Percentiles rank a stretch among this genome's conserved stretches.
phyloP scores from a whole-genome alignment of 371 early-diverging fungal genomes.

The Apophysomyces ossiformis region DNA sequence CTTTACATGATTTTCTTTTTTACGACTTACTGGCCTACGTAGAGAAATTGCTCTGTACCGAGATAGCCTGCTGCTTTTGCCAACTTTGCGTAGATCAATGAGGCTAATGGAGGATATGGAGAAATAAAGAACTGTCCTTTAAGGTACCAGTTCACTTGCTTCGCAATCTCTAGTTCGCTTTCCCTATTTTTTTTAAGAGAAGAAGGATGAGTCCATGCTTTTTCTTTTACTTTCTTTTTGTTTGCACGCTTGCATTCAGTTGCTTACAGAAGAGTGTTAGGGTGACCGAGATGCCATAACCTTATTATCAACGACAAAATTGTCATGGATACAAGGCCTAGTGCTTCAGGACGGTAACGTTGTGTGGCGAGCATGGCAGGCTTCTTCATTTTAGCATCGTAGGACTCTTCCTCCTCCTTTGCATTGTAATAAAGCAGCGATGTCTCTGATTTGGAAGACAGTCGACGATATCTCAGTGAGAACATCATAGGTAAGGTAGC shows the following conservation, averaged over 20 bases:
- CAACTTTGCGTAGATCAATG: constrained; percentile 81
- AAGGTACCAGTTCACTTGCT: constrained; percentile 47
- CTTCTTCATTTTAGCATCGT: not conserved
- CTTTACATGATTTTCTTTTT: not conserved
- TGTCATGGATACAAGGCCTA: not conserved
- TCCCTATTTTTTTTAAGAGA: not conserved
- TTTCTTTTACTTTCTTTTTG: not conserved
- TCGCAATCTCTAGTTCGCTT: constrained; percentile 31
- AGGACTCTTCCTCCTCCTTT: not conserved
- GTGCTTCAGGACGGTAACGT: not conserved
- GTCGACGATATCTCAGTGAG: not conserved
- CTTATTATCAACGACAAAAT: not conserved
- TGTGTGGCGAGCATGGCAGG: not conserved
- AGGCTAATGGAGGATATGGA: constrained; percentile 70
- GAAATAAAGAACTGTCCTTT: constrained; percentile 49
- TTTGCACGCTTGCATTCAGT: too few species aligned
- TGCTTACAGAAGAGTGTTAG: not conserved
- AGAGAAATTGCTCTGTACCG: constrained; percentile 81
- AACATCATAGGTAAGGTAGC: not conserved
- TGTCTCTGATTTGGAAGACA: not conserved
- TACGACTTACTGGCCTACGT: constrained; percentile 75
- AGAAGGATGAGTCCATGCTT: not conserved
- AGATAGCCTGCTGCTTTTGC: constrained; percentile 81
- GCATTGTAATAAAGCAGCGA: not conserved
- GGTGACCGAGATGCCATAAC: not conserved